Evolutionary conservation across 2,329 filamentous ascomycete species (phyloP).

Genomic region (Stylonectria norvegica): DNA sequence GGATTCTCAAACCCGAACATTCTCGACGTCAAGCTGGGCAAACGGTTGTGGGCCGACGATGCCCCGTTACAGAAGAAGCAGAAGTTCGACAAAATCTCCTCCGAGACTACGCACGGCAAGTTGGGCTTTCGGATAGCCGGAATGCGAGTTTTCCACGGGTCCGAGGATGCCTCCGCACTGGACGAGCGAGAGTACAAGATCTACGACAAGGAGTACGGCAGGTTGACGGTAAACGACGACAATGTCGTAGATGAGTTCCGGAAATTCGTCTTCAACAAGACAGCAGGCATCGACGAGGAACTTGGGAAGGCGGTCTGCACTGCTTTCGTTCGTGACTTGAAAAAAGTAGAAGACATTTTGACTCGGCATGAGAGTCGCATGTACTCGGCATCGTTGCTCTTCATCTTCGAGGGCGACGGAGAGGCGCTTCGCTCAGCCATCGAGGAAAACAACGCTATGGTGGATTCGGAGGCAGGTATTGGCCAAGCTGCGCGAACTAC

Average conservation of each 20-base stretch:
- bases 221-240: slow-evolving; percentile 47
- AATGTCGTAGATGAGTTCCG: slow-evolving; percentile 55
- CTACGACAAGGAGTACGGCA: slow-evolving; percentile 63
- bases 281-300: slow-evolving; percentile 57
- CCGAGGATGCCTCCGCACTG: slow-evolving; percentile 48
- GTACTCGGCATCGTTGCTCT: slow-evolving; percentile 61
- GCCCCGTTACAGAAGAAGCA: slow-evolving; percentile 56
- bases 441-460: slow-evolving; percentile 49
- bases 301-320: slow-evolving; percentile 54
- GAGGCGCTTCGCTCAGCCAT: slow-evolving; percentile 50
- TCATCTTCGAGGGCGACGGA: slow-evolving; percentile 63
- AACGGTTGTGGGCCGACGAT: slow-evolving; percentile 79
- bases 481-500: slow-evolving; percentile 33
- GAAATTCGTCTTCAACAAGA: slow-evolving; percentile 56
- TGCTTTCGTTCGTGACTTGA: slow-evolving; percentile 52
- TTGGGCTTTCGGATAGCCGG: slow-evolving; percentile 63
- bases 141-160: slow-evolving; percentile 61
- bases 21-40: slow-evolving; percentile 87
- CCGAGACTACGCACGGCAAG: slow-evolving; percentile 56
- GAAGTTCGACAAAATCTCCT: slow-evolving; percentile 57
- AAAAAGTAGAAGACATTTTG: slow-evolving; percentile 51
- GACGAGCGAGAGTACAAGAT: slow-evolving; percentile 55
- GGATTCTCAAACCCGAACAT: slow-evolving; percentile 86
- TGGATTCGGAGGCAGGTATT: slow-evolving; percentile 50
- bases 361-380: slow-evolving; percentile 57